Evolutionary conservation across 2,329 filamentous ascomycete genomes (phyloP), one percentile per base, ranked within the genome.

Genomic region (Calonectria honghensis): DNA sequence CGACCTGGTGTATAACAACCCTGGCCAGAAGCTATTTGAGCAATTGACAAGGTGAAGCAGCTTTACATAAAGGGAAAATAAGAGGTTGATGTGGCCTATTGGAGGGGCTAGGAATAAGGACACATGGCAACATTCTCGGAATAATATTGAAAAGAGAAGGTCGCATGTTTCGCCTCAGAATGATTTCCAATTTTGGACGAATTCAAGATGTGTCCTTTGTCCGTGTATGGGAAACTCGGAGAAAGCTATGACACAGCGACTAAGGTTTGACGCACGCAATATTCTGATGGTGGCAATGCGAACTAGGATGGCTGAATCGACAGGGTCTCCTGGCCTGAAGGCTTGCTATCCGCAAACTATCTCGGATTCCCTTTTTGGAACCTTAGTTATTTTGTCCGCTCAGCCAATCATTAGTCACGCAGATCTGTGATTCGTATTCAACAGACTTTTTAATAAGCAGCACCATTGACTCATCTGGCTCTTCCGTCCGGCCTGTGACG

Each of bases 1-100:
- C 32, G 69, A 76, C 32, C 24, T 54, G 48, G 2, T 77, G 7
- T 68, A 68, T 20, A 68, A 76, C n/a, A 9, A 35, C 39, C 24
- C 32, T 10, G 70, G 41, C 2, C 68, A 72, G 37, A 7, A 41
- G 6, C 14, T 50, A 18, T 73, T 73, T 10, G 64, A 75, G 11
- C 39, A 41, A 29, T 67, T 41, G 59, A 24, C 66, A 65, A 50
- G 48, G 61, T 24, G 41, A 20, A 16, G 27, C 3, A 48, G 24
- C 37, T 24, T 6, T 31, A 50, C 35, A 18, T 45, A 35, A n/a
- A 6, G 24, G 27, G 31, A 20, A 6, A 27, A 9, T 18, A 10
- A 4, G 24, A 63, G 39, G 14, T 6, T 10, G 27, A 18, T 14
- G 57, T 41, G 57, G 35, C 24, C n/a, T 29, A 27, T 41, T 63